Base-by-base conservation (phyloP, 495 filamentous ascomycete genomes). In the Annulohypoxylon stygium region DNA sequence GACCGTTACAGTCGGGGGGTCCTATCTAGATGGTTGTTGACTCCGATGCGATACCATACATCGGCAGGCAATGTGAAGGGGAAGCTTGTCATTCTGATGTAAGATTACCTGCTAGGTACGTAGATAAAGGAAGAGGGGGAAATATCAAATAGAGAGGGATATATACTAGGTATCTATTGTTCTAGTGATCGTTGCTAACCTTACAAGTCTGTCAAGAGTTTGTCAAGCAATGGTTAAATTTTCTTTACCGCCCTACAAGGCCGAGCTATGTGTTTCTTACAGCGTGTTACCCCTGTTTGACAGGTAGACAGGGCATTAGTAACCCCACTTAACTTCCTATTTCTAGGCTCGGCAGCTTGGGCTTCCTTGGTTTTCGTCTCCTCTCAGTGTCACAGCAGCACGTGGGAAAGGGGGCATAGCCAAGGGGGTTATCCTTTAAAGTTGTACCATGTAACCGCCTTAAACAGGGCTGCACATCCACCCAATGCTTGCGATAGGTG, bases 351-450 rank as follows among this genome's bases (percentile, higher is more conserved):
- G 37, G 41, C 30, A 37, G 37, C 60, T 63, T 39, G n/a, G 20
- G 5, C 41, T 36, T 47, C 50, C 55, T 45, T 62, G 45, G 53
- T 51, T 53, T 60, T 51, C 60, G 34, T 65, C 33, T 55, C 30
- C 43, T 60, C 61, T 54, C 37, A 34, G 62, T 71, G 69, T 62
- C 26, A 71, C 69, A 25, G 57, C 62, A 71, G 57, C 69, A 71
- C 69, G 69, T 71, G 69, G 69, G 26, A 57, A 23, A 41, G 54
- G 58, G 54, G 58, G 58, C 4, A 18, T 57, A n/a, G 14, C 53
- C 53, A 10, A 45, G 36, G 11, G 59, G 55, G 51, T n/a, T n/a
- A 34, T 25, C 43, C 51, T 36, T 55, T 23, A 10, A 10, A 50
- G 45, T 53, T 55, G 11, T 41, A 60, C 20, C 18, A 47, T 33